Evolutionary conservation across 2,329 filamentous ascomycete genomes (phyloP).

Genomic region (Aspergillus sp.): DNA sequence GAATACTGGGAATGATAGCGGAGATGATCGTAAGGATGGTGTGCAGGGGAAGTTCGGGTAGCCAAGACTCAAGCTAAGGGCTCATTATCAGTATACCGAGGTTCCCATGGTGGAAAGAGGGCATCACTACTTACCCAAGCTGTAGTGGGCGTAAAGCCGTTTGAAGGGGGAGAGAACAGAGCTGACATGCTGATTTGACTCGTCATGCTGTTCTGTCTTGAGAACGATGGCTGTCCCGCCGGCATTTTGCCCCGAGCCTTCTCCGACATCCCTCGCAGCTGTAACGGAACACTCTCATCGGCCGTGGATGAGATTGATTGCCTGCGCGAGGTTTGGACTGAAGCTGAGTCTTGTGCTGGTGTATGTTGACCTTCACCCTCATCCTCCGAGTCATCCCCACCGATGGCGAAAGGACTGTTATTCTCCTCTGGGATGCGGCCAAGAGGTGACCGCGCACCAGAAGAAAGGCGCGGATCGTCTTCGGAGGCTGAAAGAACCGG

Average conservation of each 20-base stretch:
- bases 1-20: slow-evolving; percentile 53
- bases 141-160: slow-evolving; percentile 72
- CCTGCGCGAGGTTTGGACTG: slow-evolving; percentile 56
- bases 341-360: slow-evolving; percentile 57
- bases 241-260: slow-evolving; percentile 97
- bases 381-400: slow-evolving; percentile 69
- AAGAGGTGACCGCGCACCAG: slow-evolving; percentile 59
- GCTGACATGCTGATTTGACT: slow-evolving; percentile 70
- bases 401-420: slow-evolving; percentile 79
- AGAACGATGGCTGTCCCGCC: slow-evolving; percentile 76
- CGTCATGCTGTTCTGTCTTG: slow-evolving; percentile 83
- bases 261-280: slow-evolving; percentile 91
- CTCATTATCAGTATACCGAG: slow-evolving; percentile 16
- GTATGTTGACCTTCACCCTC: slow-evolving; percentile 62
- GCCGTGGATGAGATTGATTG: slow-evolving; percentile 67
- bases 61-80: slow-evolving; percentile 78
- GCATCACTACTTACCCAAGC: slow-evolving; percentile 59
- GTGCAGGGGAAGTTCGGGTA: slow-evolving; percentile 86
- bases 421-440: slow-evolving; percentile 75
- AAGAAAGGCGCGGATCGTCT: slow-evolving; percentile 36
- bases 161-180: slow-evolving; percentile 52
- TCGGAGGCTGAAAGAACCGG: slow-evolving; percentile 41
- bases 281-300: slow-evolving; percentile 78
- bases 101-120: not conserved
- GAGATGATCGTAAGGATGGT: slow-evolving; percentile 78